Evolutionary conservation across 257 asterid species (phyloP).

Genomic region (Jacaranda mimosifolia): DNA sequence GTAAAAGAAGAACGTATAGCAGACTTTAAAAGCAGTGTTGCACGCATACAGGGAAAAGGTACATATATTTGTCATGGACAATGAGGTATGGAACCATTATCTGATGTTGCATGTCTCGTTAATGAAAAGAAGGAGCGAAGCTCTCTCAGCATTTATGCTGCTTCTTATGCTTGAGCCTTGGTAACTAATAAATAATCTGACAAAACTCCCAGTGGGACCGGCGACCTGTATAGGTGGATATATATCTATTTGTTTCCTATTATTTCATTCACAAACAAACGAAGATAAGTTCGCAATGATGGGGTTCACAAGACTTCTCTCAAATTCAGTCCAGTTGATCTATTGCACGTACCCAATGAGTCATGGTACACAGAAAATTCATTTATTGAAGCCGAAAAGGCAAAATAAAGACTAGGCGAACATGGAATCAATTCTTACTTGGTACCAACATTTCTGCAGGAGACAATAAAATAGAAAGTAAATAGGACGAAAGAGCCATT

Average conservation of each 20-base stretch:
- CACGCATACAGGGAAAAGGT: not conserved
- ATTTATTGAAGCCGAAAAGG: too few species aligned
- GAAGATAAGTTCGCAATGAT: too few species aligned
- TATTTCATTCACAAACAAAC: too few species aligned
- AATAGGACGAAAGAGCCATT: not conserved
- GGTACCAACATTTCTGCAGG: not conserved
- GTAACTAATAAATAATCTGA: too few species aligned
- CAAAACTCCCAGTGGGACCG: too few species aligned
- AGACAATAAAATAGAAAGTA: not conserved
- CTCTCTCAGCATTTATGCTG: too few species aligned
- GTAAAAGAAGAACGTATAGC: not conserved
- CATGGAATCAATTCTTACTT: not conserved
- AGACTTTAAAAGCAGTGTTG: not conserved
- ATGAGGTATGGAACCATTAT: slow-evolving; percentile 29
- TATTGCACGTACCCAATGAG: not conserved
- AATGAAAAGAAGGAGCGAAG: too few species aligned
- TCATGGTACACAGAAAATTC: too few species aligned
- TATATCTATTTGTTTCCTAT: too few species aligned
- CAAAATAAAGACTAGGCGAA: not conserved
- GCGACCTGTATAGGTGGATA: too few species aligned
- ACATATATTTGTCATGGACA: slow-evolving; percentile 12
- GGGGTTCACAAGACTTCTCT: not conserved
- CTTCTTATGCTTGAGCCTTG: too few species aligned
- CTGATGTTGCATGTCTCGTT: not conserved
- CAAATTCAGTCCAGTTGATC: not conserved